Conservation (phyloP, 2,329 filamentous ascomycete genomes). For the Coleophoma crateriformis region DNA sequence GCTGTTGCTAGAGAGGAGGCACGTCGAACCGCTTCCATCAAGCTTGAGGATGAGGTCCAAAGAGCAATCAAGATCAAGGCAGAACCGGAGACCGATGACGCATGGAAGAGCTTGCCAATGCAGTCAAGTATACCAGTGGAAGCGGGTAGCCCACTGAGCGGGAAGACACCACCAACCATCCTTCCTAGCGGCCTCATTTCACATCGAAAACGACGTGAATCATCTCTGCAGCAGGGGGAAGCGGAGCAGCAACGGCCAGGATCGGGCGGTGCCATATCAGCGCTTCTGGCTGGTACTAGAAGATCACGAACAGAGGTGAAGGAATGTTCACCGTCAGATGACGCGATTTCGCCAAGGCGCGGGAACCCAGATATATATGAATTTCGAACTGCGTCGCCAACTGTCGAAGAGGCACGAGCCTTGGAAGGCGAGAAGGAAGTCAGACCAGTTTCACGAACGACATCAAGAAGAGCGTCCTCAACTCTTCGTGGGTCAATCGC, state of each 20-base stretch:
- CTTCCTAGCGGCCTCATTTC: constrained; percentile 22
- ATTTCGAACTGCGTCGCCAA: constrained; percentile 18
- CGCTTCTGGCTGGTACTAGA: constrained; percentile 22
- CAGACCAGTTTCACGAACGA: constrained; percentile 9
- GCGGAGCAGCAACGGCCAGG: constrained; percentile 9
- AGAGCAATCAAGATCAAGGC: constrained; percentile 16
- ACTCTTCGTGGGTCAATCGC: constrained; percentile 6
- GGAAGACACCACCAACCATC: constrained; percentile 15
- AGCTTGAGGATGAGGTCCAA: constrained; percentile 16
- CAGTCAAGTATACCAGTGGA: constrained; percentile 18
- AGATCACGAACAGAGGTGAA: constrained; percentile 19
- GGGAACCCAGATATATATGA: constrained; percentile 21
- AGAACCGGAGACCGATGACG: constrained; percentile 22
- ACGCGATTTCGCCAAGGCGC: constrained; percentile 10
- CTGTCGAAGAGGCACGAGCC: constrained; percentile 6
- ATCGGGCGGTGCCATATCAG: constrained; percentile 20
- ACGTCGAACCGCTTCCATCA: constrained; percentile 17
- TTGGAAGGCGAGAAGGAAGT: constrained; percentile 8
- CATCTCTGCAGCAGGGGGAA: constrained; percentile 19
- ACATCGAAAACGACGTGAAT: constrained; percentile 25
- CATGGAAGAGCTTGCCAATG: constrained; percentile 22
- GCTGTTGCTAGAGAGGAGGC: constrained; percentile 62
- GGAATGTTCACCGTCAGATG: constrained; percentile 13
- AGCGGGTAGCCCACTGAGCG: constrained; percentile 22
- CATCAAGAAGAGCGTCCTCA: constrained; percentile 18